Percentiles rank a stretch among this genome's conserved stretches.
Conservation (phyloP, 345 rosid species). For the Triadica sebifera region DNA sequence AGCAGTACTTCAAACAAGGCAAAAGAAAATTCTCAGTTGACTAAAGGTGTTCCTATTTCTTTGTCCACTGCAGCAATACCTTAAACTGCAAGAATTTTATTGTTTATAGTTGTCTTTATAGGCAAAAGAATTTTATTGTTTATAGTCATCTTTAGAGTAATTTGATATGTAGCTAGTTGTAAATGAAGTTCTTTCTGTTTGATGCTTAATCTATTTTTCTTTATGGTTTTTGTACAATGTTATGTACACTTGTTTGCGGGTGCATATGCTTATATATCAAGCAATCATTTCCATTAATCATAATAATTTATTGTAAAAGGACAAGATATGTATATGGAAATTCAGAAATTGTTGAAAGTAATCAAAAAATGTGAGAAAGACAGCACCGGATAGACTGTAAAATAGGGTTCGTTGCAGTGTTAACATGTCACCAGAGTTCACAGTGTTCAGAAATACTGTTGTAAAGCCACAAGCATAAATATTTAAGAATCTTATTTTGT, state of each 20-base stretch:
- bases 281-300: background rate
- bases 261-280: background rate
- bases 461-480: background rate
- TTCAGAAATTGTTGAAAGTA: background rate
- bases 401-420: background rate
- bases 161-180: background rate
- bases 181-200: background rate
- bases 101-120: no score
- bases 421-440: background rate
- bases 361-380: background rate
- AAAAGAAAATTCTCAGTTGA: slow-evolving; percentile 29
- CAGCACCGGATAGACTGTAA: background rate
- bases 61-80: background rate
- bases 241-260: background rate
- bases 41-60: slow-evolving; percentile 33
- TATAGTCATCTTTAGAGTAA: background rate
- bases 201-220: background rate
- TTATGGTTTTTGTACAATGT: background rate
- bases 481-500: background rate
- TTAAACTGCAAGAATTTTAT: background rate
- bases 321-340: background rate
- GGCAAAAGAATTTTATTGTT: no score
- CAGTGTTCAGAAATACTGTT: background rate
- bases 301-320: background rate
- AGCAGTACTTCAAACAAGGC: slow-evolving; percentile 25